Evolutionary conservation across 148 eudicot genomes (phyloP).

Genomic region (Vaccinium darrowii): DNA sequence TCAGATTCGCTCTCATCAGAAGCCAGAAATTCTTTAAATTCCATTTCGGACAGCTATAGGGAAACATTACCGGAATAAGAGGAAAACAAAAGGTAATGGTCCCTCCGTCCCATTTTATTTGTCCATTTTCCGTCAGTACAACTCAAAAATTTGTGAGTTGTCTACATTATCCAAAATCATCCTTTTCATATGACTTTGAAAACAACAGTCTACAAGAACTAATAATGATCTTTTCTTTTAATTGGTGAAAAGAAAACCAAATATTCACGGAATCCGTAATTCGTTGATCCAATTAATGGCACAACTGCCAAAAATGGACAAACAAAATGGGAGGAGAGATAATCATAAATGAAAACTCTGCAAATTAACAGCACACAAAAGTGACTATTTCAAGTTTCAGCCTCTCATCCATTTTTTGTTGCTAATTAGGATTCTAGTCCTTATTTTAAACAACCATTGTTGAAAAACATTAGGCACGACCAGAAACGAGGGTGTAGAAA

Average conservation of each 20-base stretch:
- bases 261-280: not conserved
- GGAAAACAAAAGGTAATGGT: not conserved
- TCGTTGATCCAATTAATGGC: not conserved
- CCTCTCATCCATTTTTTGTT: not conserved
- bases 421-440: not conserved
- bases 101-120: not conserved
- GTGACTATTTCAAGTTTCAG: not conserved
- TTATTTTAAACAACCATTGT: not conserved
- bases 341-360: not conserved
- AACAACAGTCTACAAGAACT: not conserved
- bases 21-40: constrained; percentile 75
- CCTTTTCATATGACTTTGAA: not conserved
- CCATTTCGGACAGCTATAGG: constrained; percentile 65
- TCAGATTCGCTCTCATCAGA: constrained; percentile 78
- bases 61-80: not conserved
- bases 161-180: not conserved
- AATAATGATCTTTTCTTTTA: not conserved
- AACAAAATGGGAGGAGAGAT: not conserved
- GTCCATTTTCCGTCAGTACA: not conserved
- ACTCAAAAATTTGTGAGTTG: too few relatives aligned
- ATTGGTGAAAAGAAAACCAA: not conserved
- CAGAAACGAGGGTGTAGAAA: not conserved
- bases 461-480: not conserved
- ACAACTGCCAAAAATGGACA: not conserved
- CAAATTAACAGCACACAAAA: constrained; percentile 2